Conservation (phyloP, 352 stramenopile genomes). For the Phytophthora chlamydospora region DNA sequence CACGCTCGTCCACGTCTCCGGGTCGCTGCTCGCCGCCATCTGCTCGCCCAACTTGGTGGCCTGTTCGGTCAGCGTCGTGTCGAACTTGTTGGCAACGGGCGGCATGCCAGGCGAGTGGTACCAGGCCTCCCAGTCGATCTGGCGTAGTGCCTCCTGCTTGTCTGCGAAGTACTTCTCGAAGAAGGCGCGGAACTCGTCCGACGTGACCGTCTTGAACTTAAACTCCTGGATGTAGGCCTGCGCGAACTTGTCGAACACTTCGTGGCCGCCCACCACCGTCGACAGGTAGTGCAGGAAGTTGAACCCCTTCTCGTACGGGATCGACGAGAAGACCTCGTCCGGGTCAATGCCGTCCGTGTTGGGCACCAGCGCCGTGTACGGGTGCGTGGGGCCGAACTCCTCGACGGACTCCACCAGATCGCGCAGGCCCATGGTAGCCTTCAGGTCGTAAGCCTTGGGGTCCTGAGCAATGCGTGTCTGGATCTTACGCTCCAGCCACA, state of each 20-base stretch:
- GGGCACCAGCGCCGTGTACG: slow-evolving; percentile 92
- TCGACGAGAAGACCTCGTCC: slow-evolving; percentile 94
- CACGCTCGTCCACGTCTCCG: slow-evolving; percentile 40
- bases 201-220: slow-evolving; percentile 89
- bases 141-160: slow-evolving; percentile 41
- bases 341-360: slow-evolving; percentile 91
- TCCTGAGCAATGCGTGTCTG: slow-evolving; percentile 72
- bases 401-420: slow-evolving; percentile 51
- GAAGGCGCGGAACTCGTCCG: slow-evolving; percentile 71
- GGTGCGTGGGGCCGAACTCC: slow-evolving; percentile 60
- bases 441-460: slow-evolving; percentile 57
- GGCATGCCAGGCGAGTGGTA: slow-evolving; percentile 91
- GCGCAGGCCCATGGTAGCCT: slow-evolving; percentile 55
- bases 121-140: slow-evolving; percentile 95
- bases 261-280: slow-evolving; percentile 51
- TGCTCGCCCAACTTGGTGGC: slow-evolving; percentile 50
- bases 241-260: slow-evolving; percentile 86
- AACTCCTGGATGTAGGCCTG: slow-evolving; percentile 93
- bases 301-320: slow-evolving; percentile 97
- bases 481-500: slow-evolving; percentile 98
- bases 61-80: slow-evolving; percentile 76
- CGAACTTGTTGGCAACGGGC: slow-evolving; percentile 82
- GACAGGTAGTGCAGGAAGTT: slow-evolving; percentile 86
- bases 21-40: slow-evolving; percentile 36
- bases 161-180: slow-evolving; percentile 83